These are phyloP conservation scores for Auriscalpium vulgare DNA, from an alignment of 768 basidiomycete genomes.

Conservation along the genomic window DNA sequence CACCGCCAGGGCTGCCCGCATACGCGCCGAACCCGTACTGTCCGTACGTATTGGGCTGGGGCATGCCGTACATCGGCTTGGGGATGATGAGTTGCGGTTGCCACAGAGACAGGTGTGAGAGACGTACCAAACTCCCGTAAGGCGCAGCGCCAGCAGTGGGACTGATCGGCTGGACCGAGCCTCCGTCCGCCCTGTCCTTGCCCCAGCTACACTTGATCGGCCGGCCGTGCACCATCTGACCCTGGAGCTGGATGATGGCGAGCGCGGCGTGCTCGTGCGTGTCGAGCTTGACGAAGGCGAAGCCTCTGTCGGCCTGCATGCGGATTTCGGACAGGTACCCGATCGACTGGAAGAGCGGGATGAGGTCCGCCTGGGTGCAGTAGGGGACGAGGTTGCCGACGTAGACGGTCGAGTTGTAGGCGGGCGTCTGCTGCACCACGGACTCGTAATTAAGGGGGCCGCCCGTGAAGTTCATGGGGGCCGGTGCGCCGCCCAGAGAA, in stretches of 20 bases:
- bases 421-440: slow-evolving; percentile 89
- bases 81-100: neutral
- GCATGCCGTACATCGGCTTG: slow-evolving; percentile 87
- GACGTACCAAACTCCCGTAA: slow-evolving; percentile 74
- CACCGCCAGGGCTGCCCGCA: slow-evolving; percentile 57
- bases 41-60: slow-evolving; percentile 71
- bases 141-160: slow-evolving; percentile 53
- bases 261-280: slow-evolving; percentile 97
- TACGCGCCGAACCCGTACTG: slow-evolving; percentile 75
- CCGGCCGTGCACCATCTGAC: slow-evolving; percentile 93
- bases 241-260: slow-evolving; percentile 95
- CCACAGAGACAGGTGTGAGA: neutral
- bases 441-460: slow-evolving; percentile 87
- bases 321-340: slow-evolving; percentile 98
- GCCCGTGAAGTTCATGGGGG: slow-evolving; percentile 86
- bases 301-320: slow-evolving; percentile 98
- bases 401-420: slow-evolving; percentile 94
- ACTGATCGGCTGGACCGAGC: slow-evolving; percentile 48
- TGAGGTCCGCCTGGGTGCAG: slow-evolving; percentile 94
- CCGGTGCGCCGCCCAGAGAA: slow-evolving; percentile 52
- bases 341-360: slow-evolving; percentile 96
- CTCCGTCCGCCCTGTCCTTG: slow-evolving; percentile 82
- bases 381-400: slow-evolving; percentile 98
- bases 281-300: slow-evolving; percentile 98
- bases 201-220: slow-evolving; percentile 99